Conservation (phyloP, 2,329 filamentous ascomycete genomes). For the Pseudogymnoascus sp. region DNA sequence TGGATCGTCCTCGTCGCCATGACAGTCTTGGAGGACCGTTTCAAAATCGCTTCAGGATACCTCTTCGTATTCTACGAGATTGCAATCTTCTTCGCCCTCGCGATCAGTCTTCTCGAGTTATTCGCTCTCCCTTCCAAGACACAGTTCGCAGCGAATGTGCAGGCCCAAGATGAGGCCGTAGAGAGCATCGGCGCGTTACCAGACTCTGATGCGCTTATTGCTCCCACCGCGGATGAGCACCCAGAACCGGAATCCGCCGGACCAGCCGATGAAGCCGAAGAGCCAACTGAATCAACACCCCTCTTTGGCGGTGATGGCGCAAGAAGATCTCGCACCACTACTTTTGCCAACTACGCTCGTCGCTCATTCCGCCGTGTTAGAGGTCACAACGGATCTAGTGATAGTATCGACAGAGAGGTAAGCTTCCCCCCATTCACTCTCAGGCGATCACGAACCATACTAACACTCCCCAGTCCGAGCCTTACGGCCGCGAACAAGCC, state of each 20-base stretch:
- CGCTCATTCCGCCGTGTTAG: conserved; percentile 15
- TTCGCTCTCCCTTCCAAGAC: conserved; percentile 66
- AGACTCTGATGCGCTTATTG: conserved; percentile 31
- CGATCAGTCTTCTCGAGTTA: conserved; percentile 71
- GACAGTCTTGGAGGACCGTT: conserved; percentile 68
- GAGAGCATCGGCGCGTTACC: conserved; percentile 29
- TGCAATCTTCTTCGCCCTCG: conserved; percentile 62
- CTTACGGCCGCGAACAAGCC: conserved; percentile 65
- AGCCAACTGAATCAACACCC: conserved; percentile 45
- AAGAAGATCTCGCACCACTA: conserved; percentile 43
- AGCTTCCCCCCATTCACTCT: background rate
- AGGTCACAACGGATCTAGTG: conserved; percentile 13
- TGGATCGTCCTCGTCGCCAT: conserved; percentile 66
- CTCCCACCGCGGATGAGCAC: conserved; percentile 23
- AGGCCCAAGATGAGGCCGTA: conserved; percentile 39
- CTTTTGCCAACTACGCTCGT: conserved; percentile 45
- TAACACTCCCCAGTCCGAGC: conserved; percentile 14
- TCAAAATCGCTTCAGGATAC: conserved; percentile 68
- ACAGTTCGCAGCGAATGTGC: conserved; percentile 54
- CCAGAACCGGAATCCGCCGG: background rate
- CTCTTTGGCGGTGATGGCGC: conserved; percentile 37
- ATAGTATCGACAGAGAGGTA: conserved; percentile 20
- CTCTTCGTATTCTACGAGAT: conserved; percentile 73
- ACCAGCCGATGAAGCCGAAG: conserved; percentile 20
- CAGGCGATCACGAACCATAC: background rate